Percentiles rank a stretch among this genome's conserved stretches.
These are phyloP conservation scores for Rhytidiadelphus loreus DNA, from an alignment of 225 moss, liverwort and hornwort species.

Conservation along the genomic window DNA sequence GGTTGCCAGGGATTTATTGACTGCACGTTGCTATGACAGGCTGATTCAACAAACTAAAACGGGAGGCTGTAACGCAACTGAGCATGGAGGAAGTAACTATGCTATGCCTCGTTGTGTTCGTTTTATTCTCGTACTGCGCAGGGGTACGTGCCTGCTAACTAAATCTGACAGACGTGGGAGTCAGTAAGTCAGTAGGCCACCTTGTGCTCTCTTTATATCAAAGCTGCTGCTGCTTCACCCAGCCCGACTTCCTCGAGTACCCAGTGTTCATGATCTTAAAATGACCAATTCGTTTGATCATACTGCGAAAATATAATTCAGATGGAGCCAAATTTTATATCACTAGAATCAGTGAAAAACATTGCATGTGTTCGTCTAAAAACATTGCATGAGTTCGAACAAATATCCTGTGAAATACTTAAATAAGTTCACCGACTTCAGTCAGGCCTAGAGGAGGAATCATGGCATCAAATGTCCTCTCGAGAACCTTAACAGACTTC, in stretches of 20 bases:
- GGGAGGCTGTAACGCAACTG: not conserved
- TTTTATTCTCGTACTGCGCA: slow-evolving; percentile 5
- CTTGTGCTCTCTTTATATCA: slow-evolving; percentile 5
- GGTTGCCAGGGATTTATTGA: slow-evolving; percentile 8
- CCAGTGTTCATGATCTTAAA: not conserved
- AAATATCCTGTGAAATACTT: not conserved
- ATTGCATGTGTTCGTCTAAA: not conserved
- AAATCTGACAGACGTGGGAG: not conserved
- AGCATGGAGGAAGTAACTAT: not conserved
- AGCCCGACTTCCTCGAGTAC: not conserved
- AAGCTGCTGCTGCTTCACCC: slow-evolving; percentile 7
- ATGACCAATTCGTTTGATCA: not conserved
- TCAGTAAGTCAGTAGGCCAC: slow-evolving; percentile 3
- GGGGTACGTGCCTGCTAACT: slow-evolving; percentile 5
- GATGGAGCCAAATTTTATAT: not conserved
- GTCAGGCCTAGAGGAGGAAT: not conserved
- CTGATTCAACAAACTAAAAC: slow-evolving; percentile 8
- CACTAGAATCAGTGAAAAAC: not conserved
- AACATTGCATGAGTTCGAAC: not conserved
- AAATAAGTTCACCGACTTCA: not conserved
- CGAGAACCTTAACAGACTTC: not conserved
- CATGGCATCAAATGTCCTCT: not conserved
- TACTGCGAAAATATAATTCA: not conserved
- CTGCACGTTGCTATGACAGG: slow-evolving; percentile 5
- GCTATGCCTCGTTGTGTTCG: not conserved